Evolutionary conservation across 305 asterid species (phyloP), one percentile per base, ranked within the genome.

Genomic region (Ruellia speciosa): DNA sequence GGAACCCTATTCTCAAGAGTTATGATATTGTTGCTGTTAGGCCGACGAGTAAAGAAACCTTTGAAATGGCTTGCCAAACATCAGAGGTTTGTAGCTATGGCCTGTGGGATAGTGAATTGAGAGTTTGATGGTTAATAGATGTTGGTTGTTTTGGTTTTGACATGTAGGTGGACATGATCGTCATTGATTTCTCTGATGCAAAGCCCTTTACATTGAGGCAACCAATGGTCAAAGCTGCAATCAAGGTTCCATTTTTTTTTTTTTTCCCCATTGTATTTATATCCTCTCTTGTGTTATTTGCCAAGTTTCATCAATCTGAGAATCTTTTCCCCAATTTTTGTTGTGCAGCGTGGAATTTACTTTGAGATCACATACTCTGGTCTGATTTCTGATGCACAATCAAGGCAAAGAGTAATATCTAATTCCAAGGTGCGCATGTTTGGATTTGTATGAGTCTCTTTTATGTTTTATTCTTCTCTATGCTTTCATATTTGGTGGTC

Each of bases 291-390:
- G 11, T 43, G 7, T 13, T 34, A 28, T 50, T 3, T 46, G 8
- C 15, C 34, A 45, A 10, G 41, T 52, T 43, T 43, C 46, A 40
- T 43, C 40, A 9, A 52, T 16, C 18, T 59, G 49, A 34, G 49
- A 9, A 12, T 58, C 50, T 63, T 40, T 40, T 54, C 54, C 51
- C 56, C 53, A 10, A 59, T 70, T 62, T 63, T 62, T 66, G 54
- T 45, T 56, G 48, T 82, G 80, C 87, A 88, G 96, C 84, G 96
- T 17, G 97, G 96, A 43, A 75, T 92, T 64, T 82, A 73, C 79
- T 92, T 92, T 67, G 96, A 88, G 94, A 83, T 92, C 60, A 64
- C 85, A 14, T 92, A 82, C 77, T 78, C 89, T 47, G 78, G 81
- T 69, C 87, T 88, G 66, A 62, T 88, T 49, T 63, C 58, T 57